A percentile compares a stretch with the other conserved stretches of the same genome.
Evolutionary conservation across 805 yeast genomes (phyloP).

Genomic region (Isabelozyma heimii): DNA sequence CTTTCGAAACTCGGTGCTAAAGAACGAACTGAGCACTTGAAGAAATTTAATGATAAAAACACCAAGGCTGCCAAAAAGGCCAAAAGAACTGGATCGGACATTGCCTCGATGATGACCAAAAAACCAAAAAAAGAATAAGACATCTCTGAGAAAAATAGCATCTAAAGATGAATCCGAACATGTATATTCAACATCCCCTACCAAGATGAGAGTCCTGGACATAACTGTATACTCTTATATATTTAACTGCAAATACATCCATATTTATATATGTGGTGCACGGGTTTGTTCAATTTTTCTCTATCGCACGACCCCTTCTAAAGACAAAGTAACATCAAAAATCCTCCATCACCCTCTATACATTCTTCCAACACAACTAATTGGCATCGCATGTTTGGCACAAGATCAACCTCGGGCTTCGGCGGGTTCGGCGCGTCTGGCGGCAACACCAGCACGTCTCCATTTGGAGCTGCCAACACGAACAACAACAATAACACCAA

Average conservation of each 20-base stretch:
- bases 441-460: conserved; percentile 24
- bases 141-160: background rate
- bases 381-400: conserved; percentile 42
- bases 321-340: background rate
- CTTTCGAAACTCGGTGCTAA: conserved; percentile 60
- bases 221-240: too few relatives aligned
- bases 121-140: conserved; percentile 4
- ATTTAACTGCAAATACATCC: too few relatives aligned
- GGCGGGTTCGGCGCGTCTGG: conserved; percentile 13
- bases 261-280: background rate
- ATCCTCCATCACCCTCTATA: background rate
- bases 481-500: conserved; percentile 15
- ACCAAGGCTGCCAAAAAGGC: conserved; percentile 23
- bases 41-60: conserved; percentile 58
- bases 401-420: conserved; percentile 42
- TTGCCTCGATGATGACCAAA: conserved; percentile 6
- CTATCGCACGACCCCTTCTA: background rate
- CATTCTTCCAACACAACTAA: background rate
- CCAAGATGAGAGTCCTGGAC: too few relatives aligned
- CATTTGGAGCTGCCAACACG: conserved; percentile 29
- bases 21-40: conserved; percentile 67
- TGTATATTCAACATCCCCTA: too few relatives aligned
- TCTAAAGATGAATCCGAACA: too few relatives aligned
- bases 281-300: background rate
- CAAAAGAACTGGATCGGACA: background rate